Base-by-base conservation (phyloP, 768 basidiomycete genomes). In the Tricholoma saponaceum region DNA sequence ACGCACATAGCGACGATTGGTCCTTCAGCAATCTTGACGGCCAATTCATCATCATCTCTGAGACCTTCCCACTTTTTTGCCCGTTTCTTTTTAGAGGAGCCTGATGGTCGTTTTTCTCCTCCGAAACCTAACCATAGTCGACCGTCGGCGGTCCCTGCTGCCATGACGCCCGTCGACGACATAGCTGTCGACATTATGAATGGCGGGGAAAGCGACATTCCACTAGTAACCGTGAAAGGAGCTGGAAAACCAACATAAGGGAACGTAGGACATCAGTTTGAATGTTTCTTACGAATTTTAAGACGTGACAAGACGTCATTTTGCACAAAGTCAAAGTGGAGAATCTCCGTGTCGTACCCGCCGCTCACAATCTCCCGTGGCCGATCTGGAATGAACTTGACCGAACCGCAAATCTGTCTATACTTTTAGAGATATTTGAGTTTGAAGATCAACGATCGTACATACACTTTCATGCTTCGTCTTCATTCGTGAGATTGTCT, bases 81-180 rank as follows among this genome's bases (percentile, higher is more conserved):
- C 58, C 79, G 74, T 64, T 80, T 83, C 71, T 83, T 86, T 66
- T 77, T 76, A 9, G 59, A 46, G 18, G 44, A 33, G 44, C 59
- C 68, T 58, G 56, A 60, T 51, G 12, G 64, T 37, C 57, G 58
- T 46, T 64, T 83, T 88, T 65, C 85, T 5, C 87, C 89, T 3
- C 89, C 83, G 9, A 79, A 78, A 12, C 89, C 88, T 23, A 91
- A 62, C 76, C 83, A 84, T 4, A 92, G 65, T 37, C 83, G 81
- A 3, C 91, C 91, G 66, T 92, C 89, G 8, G 89, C 91, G 1
- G 85, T 88, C 5, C 88, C 85, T 5, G 83, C 87, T 13, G 84
- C 89, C 16, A 92, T 66, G 30, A 84, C 65, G 0, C 87, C 90
- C 4, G 72, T 77, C 0, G 76, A 57, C 3, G 86, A 85, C 26